phyloP scores from a whole-genome alignment of 2,329 filamentous ascomycete genomes.

The Alternaria gansuensis region DNA sequence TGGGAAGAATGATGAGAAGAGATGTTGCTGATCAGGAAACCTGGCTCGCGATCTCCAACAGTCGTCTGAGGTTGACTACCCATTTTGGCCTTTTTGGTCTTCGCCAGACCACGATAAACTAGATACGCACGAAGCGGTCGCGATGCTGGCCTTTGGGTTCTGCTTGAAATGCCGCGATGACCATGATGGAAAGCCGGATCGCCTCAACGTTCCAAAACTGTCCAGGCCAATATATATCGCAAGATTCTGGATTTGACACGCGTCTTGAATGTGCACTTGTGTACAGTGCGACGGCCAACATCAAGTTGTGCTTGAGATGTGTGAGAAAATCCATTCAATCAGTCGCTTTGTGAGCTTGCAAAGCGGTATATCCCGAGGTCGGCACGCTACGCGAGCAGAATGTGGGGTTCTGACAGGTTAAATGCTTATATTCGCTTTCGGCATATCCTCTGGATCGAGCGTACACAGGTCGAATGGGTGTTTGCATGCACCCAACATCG shows the following conservation, averaged over 20 bases:
- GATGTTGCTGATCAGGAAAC: background rate
- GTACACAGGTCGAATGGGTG: conserved; percentile 3
- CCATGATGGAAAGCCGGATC: background rate
- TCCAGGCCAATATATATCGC: conserved; percentile 3
- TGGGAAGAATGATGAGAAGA: background rate
- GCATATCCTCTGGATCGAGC: background rate
- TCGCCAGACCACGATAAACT: background rate
- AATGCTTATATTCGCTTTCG: conserved; percentile 10
- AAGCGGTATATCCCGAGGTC: background rate
- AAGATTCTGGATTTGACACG: conserved; percentile 1
- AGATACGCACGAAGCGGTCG: background rate
- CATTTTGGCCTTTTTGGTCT: background rate
- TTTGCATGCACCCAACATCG: conserved; percentile 6
- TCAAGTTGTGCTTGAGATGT: conserved; percentile 1
- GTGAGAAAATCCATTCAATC: background rate
- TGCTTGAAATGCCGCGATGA: background rate
- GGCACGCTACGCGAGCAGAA: conserved; percentile 1
- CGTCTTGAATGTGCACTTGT: background rate
- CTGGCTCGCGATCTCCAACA: background rate
- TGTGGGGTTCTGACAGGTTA: conserved; percentile 10
- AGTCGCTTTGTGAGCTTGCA: background rate
- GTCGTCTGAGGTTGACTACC: background rate
- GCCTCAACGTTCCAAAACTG: background rate
- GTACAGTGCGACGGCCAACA: background rate
- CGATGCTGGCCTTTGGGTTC: background rate